These are phyloP conservation scores for Paramecium biaurelia DNA, from an alignment of 73 alveolate species.

Conservation along the genomic window DNA sequence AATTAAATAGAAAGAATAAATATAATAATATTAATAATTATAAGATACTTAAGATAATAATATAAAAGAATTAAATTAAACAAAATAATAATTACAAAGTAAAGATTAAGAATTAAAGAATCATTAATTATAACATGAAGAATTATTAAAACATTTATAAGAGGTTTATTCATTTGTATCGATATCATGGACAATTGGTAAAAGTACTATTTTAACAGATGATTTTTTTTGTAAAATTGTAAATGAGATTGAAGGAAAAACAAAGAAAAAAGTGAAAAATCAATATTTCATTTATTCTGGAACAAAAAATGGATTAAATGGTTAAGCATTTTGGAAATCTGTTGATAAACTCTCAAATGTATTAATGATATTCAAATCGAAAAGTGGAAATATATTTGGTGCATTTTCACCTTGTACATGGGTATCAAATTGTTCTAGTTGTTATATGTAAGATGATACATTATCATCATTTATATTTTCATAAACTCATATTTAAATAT, in stretches of 20 bases:
- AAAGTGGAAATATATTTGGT: not conserved
- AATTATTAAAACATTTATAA: not conserved
- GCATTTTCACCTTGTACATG: not conserved
- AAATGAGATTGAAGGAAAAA: not conserved
- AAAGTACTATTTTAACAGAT: not conserved
- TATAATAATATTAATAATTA: not conserved
- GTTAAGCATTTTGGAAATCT: not conserved
- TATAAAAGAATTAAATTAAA: not conserved
- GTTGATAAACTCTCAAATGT: not conserved
- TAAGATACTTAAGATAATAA: not conserved
- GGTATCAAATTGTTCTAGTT: not conserved
- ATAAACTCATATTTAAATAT: not conserved
- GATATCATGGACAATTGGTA: not conserved
- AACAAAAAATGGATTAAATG: not conserved
- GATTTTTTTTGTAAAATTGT: not conserved
- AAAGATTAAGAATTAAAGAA: not conserved
- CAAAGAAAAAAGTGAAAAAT: not conserved
- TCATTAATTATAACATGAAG: not conserved
- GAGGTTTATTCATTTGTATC: not conserved
- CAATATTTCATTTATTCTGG: not conserved
- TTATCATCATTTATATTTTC: conserved; percentile 64
- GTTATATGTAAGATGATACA: conserved; percentile 2
- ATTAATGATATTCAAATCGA: not conserved
- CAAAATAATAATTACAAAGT: not conserved
- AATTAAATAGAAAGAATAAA: not conserved